These are phyloP conservation scores for Protea cynaroides DNA, from an alignment of 164 flowering plant genomes.

Conservation along the genomic window DNA sequence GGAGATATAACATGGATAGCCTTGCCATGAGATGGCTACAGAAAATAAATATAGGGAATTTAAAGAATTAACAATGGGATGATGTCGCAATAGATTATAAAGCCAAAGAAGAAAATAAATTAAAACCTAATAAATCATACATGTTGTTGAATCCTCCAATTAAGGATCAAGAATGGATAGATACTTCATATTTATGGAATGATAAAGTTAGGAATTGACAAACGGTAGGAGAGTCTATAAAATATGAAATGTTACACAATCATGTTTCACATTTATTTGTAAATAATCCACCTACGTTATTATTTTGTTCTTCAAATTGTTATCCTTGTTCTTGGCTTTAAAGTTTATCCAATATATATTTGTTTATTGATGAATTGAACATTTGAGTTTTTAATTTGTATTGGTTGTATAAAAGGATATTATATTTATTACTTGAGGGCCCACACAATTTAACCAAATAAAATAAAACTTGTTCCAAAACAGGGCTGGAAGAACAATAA, in stretches of 20 bases:
- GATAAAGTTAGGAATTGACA: slow-evolving; percentile 73
- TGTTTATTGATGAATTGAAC: no score
- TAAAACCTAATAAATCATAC: slow-evolving; percentile 23
- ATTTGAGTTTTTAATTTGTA: no score
- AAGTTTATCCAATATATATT: no score
- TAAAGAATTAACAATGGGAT: neutral
- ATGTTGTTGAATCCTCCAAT: slow-evolving; percentile 84
- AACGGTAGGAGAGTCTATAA: slow-evolving; percentile 81
- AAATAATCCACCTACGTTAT: no score
- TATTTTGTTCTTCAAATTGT: no score
- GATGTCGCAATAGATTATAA: neutral
- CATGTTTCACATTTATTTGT: no score
- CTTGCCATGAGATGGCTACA: neutral
- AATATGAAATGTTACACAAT: neutral
- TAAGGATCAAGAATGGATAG: slow-evolving; percentile 88
- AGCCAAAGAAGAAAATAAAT: neutral
- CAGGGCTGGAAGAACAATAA: no score
- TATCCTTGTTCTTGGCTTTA: no score
- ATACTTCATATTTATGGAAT: slow-evolving; percentile 68
- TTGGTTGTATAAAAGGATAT: no score
- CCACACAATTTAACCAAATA: no score
- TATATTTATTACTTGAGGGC: no score
- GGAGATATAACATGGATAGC: neutral
- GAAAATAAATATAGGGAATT: neutral
- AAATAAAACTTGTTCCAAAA: no score